These are phyloP conservation scores for Salix viminalis DNA, from an alignment of 345 rosid species.

Conservation along the genomic window DNA sequence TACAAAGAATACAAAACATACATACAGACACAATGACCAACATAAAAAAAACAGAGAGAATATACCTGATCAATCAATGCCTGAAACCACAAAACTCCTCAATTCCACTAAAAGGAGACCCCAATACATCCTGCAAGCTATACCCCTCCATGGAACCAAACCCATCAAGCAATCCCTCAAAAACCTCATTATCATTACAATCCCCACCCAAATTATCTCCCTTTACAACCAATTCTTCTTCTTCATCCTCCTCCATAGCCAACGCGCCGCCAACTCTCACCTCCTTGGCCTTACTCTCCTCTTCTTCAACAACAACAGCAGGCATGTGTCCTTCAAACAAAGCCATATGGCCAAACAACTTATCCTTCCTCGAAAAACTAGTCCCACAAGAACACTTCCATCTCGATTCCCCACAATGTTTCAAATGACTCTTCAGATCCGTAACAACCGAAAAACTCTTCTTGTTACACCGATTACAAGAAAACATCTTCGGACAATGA, in stretches of 20 bases:
- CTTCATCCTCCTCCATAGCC: constrained; percentile 16
- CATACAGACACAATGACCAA: background rate
- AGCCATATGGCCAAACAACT: constrained; percentile 68
- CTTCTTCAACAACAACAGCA: constrained; percentile 23
- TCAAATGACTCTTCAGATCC: constrained; percentile 63
- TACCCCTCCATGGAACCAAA: constrained; percentile 38
- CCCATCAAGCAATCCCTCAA: constrained; percentile 45
- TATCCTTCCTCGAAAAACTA: constrained; percentile 65
- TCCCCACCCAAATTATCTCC: constrained; percentile 5
- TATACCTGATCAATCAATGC: background rate
- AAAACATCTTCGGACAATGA: constrained; percentile 68
- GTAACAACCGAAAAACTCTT: constrained; percentile 57
- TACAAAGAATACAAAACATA: background rate
- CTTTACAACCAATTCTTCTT: constrained; percentile 11
- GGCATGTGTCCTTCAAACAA: constrained; percentile 83
- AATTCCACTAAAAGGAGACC: constrained; percentile 15
- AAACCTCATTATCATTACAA: constrained; percentile 20
- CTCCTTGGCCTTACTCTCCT: constrained; percentile 3
- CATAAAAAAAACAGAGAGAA: too few relatives aligned
- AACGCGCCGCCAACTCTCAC: background rate
- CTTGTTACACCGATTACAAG: constrained; percentile 53
- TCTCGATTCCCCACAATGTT: constrained; percentile 57
- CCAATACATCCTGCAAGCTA: constrained; percentile 38
- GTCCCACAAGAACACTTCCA: constrained; percentile 74
- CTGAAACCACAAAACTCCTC: constrained; percentile 2